Conservation (phyloP, 2,329 filamentous ascomycete genomes). For the Pyrenochaeta sp. region DNA sequence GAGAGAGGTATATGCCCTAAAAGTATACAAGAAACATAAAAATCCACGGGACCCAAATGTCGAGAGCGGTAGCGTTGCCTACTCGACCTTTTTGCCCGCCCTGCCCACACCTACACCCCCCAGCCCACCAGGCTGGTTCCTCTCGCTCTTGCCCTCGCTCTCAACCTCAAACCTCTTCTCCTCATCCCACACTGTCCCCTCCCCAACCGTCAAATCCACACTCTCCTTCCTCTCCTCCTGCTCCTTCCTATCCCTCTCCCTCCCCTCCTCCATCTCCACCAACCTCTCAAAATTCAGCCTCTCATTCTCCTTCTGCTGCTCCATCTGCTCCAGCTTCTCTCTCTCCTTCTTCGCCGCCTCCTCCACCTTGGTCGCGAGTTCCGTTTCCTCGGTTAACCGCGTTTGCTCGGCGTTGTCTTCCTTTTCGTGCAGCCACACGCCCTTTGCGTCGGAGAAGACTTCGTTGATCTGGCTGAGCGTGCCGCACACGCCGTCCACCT, state of each 20-base stretch:
- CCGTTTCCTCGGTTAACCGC: slow-evolving; percentile 19
- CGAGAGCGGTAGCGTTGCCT: too few relatives aligned
- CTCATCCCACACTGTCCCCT: slow-evolving; percentile 4
- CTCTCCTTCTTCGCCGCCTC: slow-evolving; percentile 18
- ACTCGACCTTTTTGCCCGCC: background rate
- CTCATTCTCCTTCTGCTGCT: slow-evolving; percentile 13
- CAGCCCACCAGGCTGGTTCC: background rate
- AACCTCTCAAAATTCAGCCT: slow-evolving; percentile 33
- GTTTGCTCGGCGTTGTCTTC: slow-evolving; percentile 25
- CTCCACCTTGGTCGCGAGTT: slow-evolving; percentile 16
- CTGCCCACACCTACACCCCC: background rate
- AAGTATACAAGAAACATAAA: too few relatives aligned
- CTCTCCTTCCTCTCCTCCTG: slow-evolving; percentile 17
- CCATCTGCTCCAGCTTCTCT: slow-evolving; percentile 9
- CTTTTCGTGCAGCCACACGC: slow-evolving; percentile 46
- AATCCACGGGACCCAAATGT: too few relatives aligned
- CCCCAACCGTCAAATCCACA: slow-evolving; percentile 14
- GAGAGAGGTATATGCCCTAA: too few relatives aligned
- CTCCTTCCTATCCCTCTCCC: slow-evolving; percentile 8
- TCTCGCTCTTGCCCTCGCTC: slow-evolving; percentile 10
- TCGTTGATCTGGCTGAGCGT: slow-evolving; percentile 49
- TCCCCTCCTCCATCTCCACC: slow-evolving; percentile 18
- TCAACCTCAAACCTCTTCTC: slow-evolving; percentile 3
- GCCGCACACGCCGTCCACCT: slow-evolving; percentile 51
- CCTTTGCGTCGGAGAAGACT: slow-evolving; percentile 58